Evolutionary conservation across 139 green algal species (phyloP), one percentile per base, ranked within the genome.

Genomic region (Choricystis sp.): DNA sequence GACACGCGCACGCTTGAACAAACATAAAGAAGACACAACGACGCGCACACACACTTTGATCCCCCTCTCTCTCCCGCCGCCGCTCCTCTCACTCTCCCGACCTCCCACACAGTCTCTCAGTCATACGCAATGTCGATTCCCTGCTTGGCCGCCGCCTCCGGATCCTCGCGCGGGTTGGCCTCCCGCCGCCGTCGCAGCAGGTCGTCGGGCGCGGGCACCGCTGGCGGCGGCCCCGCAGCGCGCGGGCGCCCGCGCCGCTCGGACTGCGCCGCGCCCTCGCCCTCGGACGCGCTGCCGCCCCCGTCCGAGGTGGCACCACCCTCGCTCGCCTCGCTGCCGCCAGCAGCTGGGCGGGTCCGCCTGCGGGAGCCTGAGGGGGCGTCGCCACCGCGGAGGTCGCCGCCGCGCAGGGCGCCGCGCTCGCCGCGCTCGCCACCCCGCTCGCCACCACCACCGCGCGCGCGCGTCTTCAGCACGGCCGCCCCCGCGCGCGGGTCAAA

Each of bases 151-250:
- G 40, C 40, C 40, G 40, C 40, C 9, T 16, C 40, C 40, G 70
- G 65, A 23, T 31, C 28, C 40, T 75, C 70, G 23, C 70, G 26
- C 19, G 70, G 70, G 52, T 75, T 75, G 49, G 65, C 27, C 3
- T 49, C 60, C 49, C 68, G 60, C 5, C 70, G 65, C 40, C 55
- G 59, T 2, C 26, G 28, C 21, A 75, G 59, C 26, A 71, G 24
- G 24, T 60, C 58, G 23, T 52, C 40, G 65, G 26, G 1, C 65
- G 64, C 29, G 71, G 64, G 40, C 40, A 21, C 25, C 59, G 27
- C 29, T 40, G 27, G 20, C 40, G 60, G 64, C 23, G 64, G 64
- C 9, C 26, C 19, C 59, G 25, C 22, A 25, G 52, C 57, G 52
- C 40, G 14, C 49, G 60, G 14, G 21, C 4, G 2, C 30, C 23